Conservation (phyloP, 169 alveolate genomes). For the Plasmodium inui region DNA sequence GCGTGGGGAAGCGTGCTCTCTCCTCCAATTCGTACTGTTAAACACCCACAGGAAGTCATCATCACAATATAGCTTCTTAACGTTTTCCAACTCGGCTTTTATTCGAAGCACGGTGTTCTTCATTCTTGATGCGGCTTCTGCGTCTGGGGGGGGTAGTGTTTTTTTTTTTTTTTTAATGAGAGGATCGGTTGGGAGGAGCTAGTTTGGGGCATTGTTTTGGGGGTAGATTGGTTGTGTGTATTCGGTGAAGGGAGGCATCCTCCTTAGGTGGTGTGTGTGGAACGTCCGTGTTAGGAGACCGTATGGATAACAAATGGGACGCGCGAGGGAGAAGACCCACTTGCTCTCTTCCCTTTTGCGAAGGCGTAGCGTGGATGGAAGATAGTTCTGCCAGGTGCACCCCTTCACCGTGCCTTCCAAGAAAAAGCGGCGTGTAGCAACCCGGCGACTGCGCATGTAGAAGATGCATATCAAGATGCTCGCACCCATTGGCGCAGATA, state of each 20-base stretch:
- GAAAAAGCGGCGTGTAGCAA: background rate
- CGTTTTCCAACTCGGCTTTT: conserved; percentile 64
- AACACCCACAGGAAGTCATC: conserved; percentile 59
- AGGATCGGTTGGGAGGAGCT: background rate
- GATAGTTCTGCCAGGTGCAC: background rate
- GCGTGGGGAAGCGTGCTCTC: background rate
- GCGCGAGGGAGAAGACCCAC: background rate
- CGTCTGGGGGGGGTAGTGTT: background rate
- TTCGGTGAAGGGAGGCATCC: background rate
- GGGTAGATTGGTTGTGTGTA: background rate
- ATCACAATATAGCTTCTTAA: conserved; percentile 53
- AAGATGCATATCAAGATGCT: background rate
- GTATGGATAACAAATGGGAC: background rate
- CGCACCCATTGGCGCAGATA: background rate
- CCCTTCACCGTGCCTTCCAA: background rate
- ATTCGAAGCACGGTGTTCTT: conserved; percentile 54
- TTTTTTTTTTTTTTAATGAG: background rate
- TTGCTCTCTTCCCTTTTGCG: too few species aligned
- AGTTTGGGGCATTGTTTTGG: background rate
- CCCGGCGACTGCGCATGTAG: background rate
- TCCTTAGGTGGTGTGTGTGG: background rate
- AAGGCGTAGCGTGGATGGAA: background rate
- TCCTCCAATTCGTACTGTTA: conserved; percentile 18
- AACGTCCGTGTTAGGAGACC: too few species aligned
- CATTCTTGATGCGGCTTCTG: conserved; percentile 9